Evolutionary conservation across 2,329 filamentous ascomycete species (phyloP), one percentile per base, ranked within the genome.

Genomic region (Arthrobotrys conoides): DNA sequence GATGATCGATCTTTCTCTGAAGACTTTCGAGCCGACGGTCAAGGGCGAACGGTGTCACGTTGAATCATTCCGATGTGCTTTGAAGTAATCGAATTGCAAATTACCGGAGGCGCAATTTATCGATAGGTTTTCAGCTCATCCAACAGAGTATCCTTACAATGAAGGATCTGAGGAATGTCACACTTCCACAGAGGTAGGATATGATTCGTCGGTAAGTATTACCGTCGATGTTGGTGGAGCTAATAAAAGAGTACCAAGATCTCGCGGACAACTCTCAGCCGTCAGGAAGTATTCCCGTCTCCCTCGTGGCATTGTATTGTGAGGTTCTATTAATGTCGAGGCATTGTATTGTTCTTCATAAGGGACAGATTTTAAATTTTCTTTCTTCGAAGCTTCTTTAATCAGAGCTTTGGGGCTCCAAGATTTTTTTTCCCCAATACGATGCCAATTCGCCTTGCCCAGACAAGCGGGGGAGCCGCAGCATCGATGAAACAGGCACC

Each of bases 331-430:
- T 63, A 44, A 33, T 38, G 48, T 59, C 8, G 69, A 44, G 69
- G 69, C 69, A 72, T 72, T 72, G 70, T 61, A 71, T 71, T 71
- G 69, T 71, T n/a, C 16, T 36, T 66, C 4, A 38, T 38, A 10
- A 10, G 36, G 12, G 2, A 38, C 4, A 38, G 2, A 10, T 38
- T n/a, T n/a, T 2, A 2, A 38, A 38, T 65, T 49, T n/a, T n/a
- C 16, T 46, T 46, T 46, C 41, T 46, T 46, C 41, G n/a, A n/a
- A n/a, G n/a, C n/a, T n/a, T n/a, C n/a, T n/a, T 12, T n/a, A 22
- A 5, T 9, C 20, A n/a, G 3, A 8, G n/a, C 36, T 30, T 30
- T 30, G 3, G 27, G 27, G 27, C 3, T 41, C 30, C 18, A 41
- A 9, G 12, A 18, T 12, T 5, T 44, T 41, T 61, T 5, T 44